Evolutionary conservation across 2,329 filamentous ascomycete genomes (phyloP), one percentile per base, ranked within the genome.

Genomic region (Trichoderma cornu-damae): DNA sequence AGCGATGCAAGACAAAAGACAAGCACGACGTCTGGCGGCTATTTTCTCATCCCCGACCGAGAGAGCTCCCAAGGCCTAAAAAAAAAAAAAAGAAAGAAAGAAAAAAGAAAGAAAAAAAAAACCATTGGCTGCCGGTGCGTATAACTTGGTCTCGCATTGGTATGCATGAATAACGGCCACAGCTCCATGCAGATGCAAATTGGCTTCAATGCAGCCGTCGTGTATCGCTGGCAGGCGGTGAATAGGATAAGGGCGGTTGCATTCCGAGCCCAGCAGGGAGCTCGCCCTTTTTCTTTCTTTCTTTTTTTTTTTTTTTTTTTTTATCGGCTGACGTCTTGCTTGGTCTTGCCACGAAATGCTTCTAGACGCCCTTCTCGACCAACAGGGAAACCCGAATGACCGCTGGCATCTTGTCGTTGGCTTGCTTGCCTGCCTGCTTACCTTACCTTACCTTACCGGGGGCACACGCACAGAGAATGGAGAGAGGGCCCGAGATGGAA

Each of bases 131-230:
- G 38, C 38, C 14, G 30, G 11, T 47, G 43, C 26, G 24, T 42
- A 52, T n/a, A n/a, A n/a, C n/a, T 32, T 32, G 46, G 47, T 18
- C 38, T 58, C 26, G 48, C 48, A 49, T 58, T 51, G 57, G 57
- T 43, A 42, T 59, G 50, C 51, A 59, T 55, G 51, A 51, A 51
- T 26, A 12, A 30, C 35, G 37, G 20, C 48, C 44, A 49, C 28
- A 53, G 38, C 38, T 49, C 46, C 51, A 55, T 59, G 50, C 57
- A 47, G 20, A n/a, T 7, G 18, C n/a, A n/a, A n/a, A n/a, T n/a
- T n/a, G n/a, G n/a, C 46, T 58, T 37, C n/a, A 14, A 35, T 43
- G 44, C 53, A 50, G 44, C 26, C 44, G 24, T 35, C 53, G 42
- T 43, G 44, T 34, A 32, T 49, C 26, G 42, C 42, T 34, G 6